A percentile compares a stretch with the other conserved stretches of the same genome.
phyloP scores from a whole-genome alignment of 169 alveolate genomes.

The Miamiensis avidus region DNA sequence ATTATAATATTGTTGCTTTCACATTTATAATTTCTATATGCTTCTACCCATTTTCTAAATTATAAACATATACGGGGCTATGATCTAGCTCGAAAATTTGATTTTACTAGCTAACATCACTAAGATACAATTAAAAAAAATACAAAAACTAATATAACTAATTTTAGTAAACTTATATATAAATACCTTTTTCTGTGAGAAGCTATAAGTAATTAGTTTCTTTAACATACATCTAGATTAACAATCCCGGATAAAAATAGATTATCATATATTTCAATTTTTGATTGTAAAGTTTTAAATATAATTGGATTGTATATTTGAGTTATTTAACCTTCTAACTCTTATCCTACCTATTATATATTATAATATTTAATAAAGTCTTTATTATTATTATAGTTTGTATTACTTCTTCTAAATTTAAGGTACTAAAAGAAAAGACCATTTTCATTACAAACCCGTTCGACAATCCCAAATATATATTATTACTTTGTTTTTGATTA shows the following conservation, averaged over 20 bases:
- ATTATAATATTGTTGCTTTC: too few species aligned
- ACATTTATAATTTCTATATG: neutral
- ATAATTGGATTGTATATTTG: neutral
- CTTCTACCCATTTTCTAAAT: neutral
- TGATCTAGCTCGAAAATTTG: neutral
- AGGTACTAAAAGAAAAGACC: neutral
- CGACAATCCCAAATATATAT: neutral
- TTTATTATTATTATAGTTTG: too few species aligned
- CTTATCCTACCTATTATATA: neutral
- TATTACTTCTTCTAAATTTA: neutral
- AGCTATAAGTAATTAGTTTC: neutral
- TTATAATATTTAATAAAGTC: too few species aligned
- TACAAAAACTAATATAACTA: too few species aligned
- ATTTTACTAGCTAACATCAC: neutral
- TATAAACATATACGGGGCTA: neutral
- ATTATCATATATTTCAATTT: neutral
- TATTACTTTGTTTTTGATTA: neutral
- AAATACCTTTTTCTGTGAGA: neutral
- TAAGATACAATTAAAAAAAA: neutral
- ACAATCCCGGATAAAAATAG: neutral
- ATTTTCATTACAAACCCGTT: neutral
- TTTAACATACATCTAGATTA: neutral
- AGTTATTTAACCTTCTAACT: neutral
- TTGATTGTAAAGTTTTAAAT: neutral
- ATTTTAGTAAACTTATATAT: too few species aligned